Base-by-base conservation (phyloP, 2,329 filamentous ascomycete species). In the Aureobasidium sp. region DNA sequence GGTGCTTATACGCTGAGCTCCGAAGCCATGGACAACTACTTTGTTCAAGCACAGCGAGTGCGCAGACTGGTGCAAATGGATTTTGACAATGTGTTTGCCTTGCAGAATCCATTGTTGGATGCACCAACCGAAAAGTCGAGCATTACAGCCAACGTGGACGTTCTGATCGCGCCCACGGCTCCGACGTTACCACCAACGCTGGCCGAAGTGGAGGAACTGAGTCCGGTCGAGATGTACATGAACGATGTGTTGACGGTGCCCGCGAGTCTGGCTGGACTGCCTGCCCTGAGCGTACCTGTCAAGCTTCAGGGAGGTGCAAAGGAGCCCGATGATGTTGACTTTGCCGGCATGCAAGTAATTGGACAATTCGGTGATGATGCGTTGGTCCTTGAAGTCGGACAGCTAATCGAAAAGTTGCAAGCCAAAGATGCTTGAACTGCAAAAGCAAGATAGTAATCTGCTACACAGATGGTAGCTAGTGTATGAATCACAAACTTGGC, bases 191-290 rank as follows among this genome's bases (percentile, higher is more conserved):
- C 92, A 9, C 91, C 91, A 0, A 78, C 74, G 7, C 71, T 94
- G 7, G 77, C 80, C 3, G 81, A 86, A 6, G 71, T 94, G 37
- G 68, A 77, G 64, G 69, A 73, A 10, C 79, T 84, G 72, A 73
- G 76, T 17, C 75, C 82, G 0, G 76, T 96, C n/a, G 86, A 93
- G 68, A 83, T 83, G 1, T 97, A 97, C 71, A 89, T 89, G 79
- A 96, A 94, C 70, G 94, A 99, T 75, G 88, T 97, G 1, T 93
- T 97, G 69, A 97, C 94, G 0, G 93, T 99, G 1, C 94, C 94
- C 1, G 91, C 93, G 2, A 97, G 91, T 75, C 78, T 99, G 66
- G 94, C 93, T 0, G 94, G 94, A 0, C 77, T 99, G 61, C 94
- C 94, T 3, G 90, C 92, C 12, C 83, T 97, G 56, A 97, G 89